Conservation (phyloP, 441 rosid genomes). For the Populus hybrid region DNA sequence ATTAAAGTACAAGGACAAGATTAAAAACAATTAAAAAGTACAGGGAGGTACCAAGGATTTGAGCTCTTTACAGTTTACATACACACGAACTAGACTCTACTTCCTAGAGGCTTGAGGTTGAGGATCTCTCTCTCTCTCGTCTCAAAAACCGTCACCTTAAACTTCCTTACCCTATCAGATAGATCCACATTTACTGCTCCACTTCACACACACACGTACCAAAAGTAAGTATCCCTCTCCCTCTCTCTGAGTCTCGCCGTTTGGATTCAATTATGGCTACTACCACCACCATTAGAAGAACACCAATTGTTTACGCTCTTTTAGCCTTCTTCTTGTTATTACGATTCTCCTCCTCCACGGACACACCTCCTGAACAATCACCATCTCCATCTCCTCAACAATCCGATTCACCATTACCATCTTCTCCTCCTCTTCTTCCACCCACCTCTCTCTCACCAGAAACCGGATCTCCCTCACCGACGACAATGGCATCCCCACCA, state of each 20-base stretch:
- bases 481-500: conserved; percentile 32
- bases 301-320: background rate
- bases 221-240: background rate
- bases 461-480: conserved; percentile 16
- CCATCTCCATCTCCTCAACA: conserved; percentile 8
- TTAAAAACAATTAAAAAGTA: no score
- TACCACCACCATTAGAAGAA: background rate
- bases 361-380: background rate
- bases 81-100: no score
- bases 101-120: no score
- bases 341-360: background rate
- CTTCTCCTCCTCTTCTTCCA: background rate
- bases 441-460: conserved; percentile 17
- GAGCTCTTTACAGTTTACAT: no score
- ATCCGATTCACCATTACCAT: background rate
- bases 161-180: background rate
- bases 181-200: background rate
- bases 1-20: no score
- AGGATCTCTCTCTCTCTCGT: background rate
- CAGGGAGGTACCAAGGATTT: no score
- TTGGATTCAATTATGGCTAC: conserved; percentile 4
- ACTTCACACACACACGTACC: background rate
- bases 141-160: background rate
- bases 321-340: background rate
- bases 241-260: background rate